Conservation (phyloP, 2,329 filamentous ascomycete genomes). For the Claviceps sp. region DNA sequence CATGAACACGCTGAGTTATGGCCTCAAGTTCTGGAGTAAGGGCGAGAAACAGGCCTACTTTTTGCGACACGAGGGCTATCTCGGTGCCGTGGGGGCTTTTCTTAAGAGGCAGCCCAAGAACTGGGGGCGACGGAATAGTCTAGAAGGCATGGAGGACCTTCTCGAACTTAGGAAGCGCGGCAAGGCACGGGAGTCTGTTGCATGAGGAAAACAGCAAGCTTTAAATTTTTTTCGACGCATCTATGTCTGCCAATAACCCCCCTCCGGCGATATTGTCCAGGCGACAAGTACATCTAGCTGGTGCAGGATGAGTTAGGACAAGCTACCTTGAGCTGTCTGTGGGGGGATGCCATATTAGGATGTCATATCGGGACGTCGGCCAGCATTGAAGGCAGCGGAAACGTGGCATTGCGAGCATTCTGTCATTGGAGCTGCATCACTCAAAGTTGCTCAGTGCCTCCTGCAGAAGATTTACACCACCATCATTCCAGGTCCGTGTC, state of each 20-base stretch:
- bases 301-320: too few species aligned
- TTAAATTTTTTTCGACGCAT: neutral
- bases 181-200: conserved; percentile 5
- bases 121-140: conserved; percentile 74
- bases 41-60: conserved; percentile 94
- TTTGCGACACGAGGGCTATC: conserved; percentile 85
- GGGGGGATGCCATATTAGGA: too few species aligned
- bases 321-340: too few species aligned
- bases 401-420: too few species aligned
- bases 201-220: neutral
- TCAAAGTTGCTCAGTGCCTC: too few species aligned
- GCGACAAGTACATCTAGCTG: too few species aligned
- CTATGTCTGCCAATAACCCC: neutral
- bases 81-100: conserved; percentile 89
- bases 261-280: too few species aligned
- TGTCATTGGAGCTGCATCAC: too few species aligned
- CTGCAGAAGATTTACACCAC: too few species aligned
- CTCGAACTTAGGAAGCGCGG: conserved; percentile 16
- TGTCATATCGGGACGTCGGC: too few species aligned
- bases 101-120: conserved; percentile 80
- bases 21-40: conserved; percentile 95
- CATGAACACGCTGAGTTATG: conserved; percentile 93
- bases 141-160: conserved; percentile 38
- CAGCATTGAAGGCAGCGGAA: too few species aligned
- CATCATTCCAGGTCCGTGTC: too few species aligned